These are phyloP conservation scores for Pseudoturritis turrita DNA, from an alignment of 345 rosid genomes.

Conservation along the genomic window DNA sequence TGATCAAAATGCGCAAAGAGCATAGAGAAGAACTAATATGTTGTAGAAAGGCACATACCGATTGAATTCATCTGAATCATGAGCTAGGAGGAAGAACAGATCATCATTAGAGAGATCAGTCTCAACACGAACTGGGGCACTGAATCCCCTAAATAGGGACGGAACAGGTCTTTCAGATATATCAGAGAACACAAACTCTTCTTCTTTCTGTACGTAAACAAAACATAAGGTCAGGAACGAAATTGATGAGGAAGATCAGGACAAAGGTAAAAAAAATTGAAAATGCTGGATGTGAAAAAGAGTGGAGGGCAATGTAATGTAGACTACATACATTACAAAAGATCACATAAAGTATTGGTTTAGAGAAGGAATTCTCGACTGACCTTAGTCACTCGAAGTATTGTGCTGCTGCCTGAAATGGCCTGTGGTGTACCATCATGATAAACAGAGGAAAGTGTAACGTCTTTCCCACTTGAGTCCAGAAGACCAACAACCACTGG, in stretches of 20 bases:
- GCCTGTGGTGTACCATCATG: constrained; percentile 59
- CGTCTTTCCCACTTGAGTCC: constrained; percentile 78
- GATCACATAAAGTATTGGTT: background rate
- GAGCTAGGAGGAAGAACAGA: constrained; percentile 89
- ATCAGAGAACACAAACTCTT: constrained; percentile 82
- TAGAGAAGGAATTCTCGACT: constrained; percentile 8
- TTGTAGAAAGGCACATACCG: constrained; percentile 50
- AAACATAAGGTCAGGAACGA: constrained; percentile 4
- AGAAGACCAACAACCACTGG: constrained; percentile 78
- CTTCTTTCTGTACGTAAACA: constrained; percentile 71
- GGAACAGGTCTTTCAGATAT: constrained; percentile 78
- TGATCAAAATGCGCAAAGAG: background rate
- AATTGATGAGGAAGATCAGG: background rate
- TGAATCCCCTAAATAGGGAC: constrained; percentile 79
- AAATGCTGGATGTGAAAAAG: background rate
- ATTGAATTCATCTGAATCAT: constrained; percentile 93
- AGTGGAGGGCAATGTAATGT: background rate
- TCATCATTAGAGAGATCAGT: constrained; percentile 75
- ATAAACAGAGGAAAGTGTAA: constrained; percentile 58
- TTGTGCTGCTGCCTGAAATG: constrained; percentile 50
- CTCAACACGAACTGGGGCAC: constrained; percentile 92
- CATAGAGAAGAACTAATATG: background rate
- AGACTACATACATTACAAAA: background rate
- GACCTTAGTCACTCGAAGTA: constrained; percentile 87
- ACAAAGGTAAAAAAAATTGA: background rate